Base-by-base conservation (phyloP, 1,139 yeast species). In the Taphrina deformans region DNA sequence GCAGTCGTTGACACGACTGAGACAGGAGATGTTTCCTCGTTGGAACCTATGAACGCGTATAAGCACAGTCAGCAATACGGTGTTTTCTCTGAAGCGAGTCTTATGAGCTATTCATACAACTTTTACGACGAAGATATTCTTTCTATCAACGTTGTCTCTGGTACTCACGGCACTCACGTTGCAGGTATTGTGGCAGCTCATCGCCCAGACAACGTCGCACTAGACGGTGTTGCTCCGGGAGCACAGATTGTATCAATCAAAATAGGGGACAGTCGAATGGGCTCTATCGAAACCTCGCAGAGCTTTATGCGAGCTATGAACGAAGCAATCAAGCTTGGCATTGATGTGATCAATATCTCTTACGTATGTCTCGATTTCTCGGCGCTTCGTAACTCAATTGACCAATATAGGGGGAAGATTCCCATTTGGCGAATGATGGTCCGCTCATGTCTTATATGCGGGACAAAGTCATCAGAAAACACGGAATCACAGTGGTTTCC, bases 151-250 rank as follows among this genome's bases (percentile, higher is more conserved):
- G 55, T 62, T 38, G 65, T 61, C 16, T 53, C 64, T 29, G 67
- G 67, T 26, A 56, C 68, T 16, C 68, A 67, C 35, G 68, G 68
- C 5, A 67, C 68, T 7, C 68, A 67, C 24, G 68, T 67, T 14
- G 67, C 68, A 9, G 66, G 67, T 24, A 67, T 67, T 41, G 55
- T 65, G 10, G 68, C 66, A 2, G 68, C 68, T 1, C 38, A 67
- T 31, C 66, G 51, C 31, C 62, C 61, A 4, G 61, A 65, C 14
- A 44, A 55, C 7, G 58, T 67, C 10, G 51, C 53, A 21, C 56
- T 65, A 5, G 55, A 67, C 41, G 68, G 68, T 7, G 46, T 65
- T 2, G 68, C 68, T 3, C 68, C 68, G 3, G 68, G 68, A 18
- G 66, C 65, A 16, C 68, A 65, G 45, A 21, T 67, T n/a, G 55